phyloP scores from a whole-genome alignment of 441 rosid species.

The Sinapis alba region DNA sequence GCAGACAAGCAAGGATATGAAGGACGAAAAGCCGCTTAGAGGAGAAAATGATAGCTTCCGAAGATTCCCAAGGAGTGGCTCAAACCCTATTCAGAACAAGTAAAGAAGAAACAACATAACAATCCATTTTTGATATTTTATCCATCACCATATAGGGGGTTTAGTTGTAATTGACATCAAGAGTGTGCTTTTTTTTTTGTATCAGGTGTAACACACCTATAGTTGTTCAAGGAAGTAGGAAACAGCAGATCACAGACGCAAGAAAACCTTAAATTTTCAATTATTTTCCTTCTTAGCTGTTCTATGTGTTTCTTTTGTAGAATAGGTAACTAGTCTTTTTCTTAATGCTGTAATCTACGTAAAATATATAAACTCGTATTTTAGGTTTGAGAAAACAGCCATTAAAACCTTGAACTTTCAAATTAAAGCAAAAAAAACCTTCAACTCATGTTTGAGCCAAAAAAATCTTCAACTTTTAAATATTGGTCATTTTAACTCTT shows the following conservation, averaged over 20 bases:
- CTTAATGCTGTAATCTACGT: slow-evolving; percentile 30
- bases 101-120: slow-evolving; percentile 29
- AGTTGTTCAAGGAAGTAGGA: slow-evolving; percentile 32
- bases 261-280: slow-evolving; percentile 18
- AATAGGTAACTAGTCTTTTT: slow-evolving; percentile 21
- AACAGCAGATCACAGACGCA: slow-evolving; percentile 32
- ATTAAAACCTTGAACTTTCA: no score
- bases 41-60: slow-evolving; percentile 60
- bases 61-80: slow-evolving; percentile 63
- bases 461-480: no score
- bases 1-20: slow-evolving; percentile 31
- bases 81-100: slow-evolving; percentile 83
- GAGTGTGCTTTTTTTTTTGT: slow-evolving; percentile 22
- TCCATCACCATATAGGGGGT: slow-evolving; percentile 19
- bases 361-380: slow-evolving; percentile 30
- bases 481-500: no score
- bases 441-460: no score
- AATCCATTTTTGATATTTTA: slow-evolving; percentile 1
- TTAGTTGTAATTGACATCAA: slow-evolving; percentile 36
- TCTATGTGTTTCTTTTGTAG: slow-evolving; percentile 1
- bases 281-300: slow-evolving; percentile 14
- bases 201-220: slow-evolving; percentile 32
- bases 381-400: slow-evolving; percentile 23
- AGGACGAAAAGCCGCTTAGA: slow-evolving; percentile 38
- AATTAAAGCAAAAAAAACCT: no score